Evolutionary conservation across 2,329 filamentous ascomycete species (phyloP).

Genomic region (Botryotinia narcissicola): DNA sequence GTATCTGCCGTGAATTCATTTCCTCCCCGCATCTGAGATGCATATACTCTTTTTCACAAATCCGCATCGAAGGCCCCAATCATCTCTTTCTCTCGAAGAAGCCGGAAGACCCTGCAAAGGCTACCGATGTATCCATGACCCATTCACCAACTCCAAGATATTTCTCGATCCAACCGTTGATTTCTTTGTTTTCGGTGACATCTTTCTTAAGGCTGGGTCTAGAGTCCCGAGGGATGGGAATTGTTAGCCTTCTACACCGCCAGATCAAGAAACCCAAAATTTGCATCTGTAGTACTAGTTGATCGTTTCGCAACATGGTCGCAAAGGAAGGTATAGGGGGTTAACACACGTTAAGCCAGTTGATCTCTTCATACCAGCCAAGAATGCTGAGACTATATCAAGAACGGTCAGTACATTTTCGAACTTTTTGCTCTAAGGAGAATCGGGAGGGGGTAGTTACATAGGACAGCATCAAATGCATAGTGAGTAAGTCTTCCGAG

Average conservation of each 20-base stretch:
- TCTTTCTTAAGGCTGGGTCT: slow-evolving; percentile 85
- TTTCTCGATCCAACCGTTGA: slow-evolving; percentile 86
- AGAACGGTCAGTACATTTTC: background rate
- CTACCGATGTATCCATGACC: slow-evolving; percentile 97
- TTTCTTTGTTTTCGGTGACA: slow-evolving; percentile 76
- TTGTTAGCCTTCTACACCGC: slow-evolving; percentile 44
- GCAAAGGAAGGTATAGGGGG: slow-evolving; percentile 7
- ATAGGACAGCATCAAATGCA: slow-evolving; percentile 90
- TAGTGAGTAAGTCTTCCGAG: slow-evolving; percentile 91
- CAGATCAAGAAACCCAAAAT: background rate
- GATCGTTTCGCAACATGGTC: background rate
- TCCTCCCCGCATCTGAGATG: slow-evolving; percentile 1
- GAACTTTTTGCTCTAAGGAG: background rate
- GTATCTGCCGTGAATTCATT: background rate
- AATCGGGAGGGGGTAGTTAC: slow-evolving; percentile 49
- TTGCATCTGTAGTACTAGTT: background rate
- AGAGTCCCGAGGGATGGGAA: slow-evolving; percentile 43
- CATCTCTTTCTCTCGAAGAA: slow-evolving; percentile 90
- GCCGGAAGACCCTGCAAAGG: slow-evolving; percentile 79
- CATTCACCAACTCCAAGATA: slow-evolving; percentile 95
- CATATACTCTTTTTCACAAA: background rate
- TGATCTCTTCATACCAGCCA: slow-evolving; percentile 95
- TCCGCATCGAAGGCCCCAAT: background rate
- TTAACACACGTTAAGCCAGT: slow-evolving; percentile 91
- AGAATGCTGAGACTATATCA: slow-evolving; percentile 80